Evolutionary conservation across 1,139 yeast genomes (phyloP), one percentile per base, ranked within the genome.

Genomic region (Scheffersomyces lignicola): DNA sequence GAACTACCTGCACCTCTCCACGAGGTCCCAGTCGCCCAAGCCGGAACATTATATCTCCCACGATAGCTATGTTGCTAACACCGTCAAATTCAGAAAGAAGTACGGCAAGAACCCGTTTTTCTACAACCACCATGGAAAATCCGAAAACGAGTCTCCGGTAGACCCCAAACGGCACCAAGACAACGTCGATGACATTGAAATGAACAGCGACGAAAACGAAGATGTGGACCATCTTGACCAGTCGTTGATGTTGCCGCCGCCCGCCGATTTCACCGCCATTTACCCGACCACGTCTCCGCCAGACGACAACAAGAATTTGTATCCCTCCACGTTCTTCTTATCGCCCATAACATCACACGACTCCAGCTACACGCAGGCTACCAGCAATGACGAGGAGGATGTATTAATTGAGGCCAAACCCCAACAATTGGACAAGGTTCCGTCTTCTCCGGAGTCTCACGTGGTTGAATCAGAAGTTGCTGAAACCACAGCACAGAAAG

Each of bases 321-420:
- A 43, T 26, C 56, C 57, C 3, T 51, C 63, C 13, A 47, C 61
- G n/a, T 52, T 61, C 30, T 52, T 57, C 36, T 51, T 65, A 31
- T 60, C 65, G 10, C 71, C 71, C 14, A 58, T 65, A 37, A 62
- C 69, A 3, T 60, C 68, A 4, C 56, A 60, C 30, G 70, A 65
- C 31, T 54, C 62, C 10, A 24, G 29, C 6, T 33, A 21, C 24
- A 26, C 29, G 5, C 29, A 26, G 11, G 13, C 20, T 4, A 26
- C 14, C 18, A 5, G 5, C 16, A 29, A 33, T 33, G 35, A 27
- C 18, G 33, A 31, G 11, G 29, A 31, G 13, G 35, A 33, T 18
- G 18, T 29, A 15, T 24, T 26, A 4, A 3, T 41, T 25, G 28
- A 12, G 31, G 41, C 39, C 33, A 31, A 43, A 37, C 26, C 29